A percentile compares a stretch with the other conserved stretches of the same genome.
Conservation (phyloP, 805 yeast species). For the Maudiozyma bulderi region DNA sequence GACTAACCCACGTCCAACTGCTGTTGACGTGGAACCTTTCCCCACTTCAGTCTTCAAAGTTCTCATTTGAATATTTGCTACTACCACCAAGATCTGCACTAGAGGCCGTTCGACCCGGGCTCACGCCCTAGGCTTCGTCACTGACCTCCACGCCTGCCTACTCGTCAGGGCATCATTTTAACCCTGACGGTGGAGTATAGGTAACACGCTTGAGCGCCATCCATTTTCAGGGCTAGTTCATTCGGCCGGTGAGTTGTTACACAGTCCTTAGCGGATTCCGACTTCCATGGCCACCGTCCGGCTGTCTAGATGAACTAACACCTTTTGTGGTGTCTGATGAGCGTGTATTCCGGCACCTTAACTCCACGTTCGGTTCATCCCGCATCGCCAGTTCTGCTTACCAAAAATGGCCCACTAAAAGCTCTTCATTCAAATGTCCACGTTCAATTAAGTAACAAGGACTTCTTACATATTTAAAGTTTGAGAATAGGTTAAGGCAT, state of each 20-base stretch:
- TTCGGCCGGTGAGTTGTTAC: conserved; percentile 45
- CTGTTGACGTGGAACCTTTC: conserved; percentile 36
- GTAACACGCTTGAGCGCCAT: conserved; percentile 30
- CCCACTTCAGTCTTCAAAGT: conserved; percentile 36
- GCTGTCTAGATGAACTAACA: conserved; percentile 37
- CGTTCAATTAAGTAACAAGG: conserved; percentile 35
- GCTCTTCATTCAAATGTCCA: conserved; percentile 31
- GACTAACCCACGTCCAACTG: conserved; percentile 37
- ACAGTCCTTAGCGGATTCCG: conserved; percentile 49
- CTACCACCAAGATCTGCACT: conserved; percentile 37
- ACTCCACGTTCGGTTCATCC: conserved; percentile 36
- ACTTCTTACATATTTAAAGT: conserved; percentile 36
- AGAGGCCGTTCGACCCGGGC: conserved; percentile 35
- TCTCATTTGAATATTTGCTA: conserved; percentile 35
- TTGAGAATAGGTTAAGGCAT: conserved; percentile 35
- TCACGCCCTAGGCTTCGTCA: conserved; percentile 35
- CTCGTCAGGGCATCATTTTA: conserved; percentile 32
- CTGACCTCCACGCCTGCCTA: conserved; percentile 36
- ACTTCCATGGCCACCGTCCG: conserved; percentile 47
- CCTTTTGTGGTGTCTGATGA: conserved; percentile 38
- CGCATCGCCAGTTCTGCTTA: conserved; percentile 41
- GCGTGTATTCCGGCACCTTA: conserved; percentile 36
- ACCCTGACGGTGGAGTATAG: conserved; percentile 35
- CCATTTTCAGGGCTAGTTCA: conserved; percentile 38
- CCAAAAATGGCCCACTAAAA: conserved; percentile 39